Evolutionary conservation across 495 filamentous ascomycete species (phyloP), one percentile per base, ranked within the genome.

Genomic region (Tuber brumale): DNA sequence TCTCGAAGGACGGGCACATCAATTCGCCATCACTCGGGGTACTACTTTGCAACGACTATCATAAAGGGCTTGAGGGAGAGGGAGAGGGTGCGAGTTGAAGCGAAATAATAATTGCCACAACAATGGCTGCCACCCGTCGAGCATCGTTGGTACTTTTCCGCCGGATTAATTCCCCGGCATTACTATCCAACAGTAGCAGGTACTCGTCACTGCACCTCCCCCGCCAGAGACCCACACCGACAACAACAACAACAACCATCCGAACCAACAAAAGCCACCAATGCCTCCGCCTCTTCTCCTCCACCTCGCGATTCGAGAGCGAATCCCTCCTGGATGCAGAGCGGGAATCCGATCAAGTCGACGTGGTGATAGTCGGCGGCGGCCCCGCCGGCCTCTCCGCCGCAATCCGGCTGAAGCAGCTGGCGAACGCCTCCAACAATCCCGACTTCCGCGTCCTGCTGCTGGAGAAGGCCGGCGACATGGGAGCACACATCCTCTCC

Each of bases 351-450:
- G 95, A 98, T 80, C 85, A 97, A 83, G 95, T 98, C 35, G 95
- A 98, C 85, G 95, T 98, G 16, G 97, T 93, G 82, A 98, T 99
- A 84, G 89, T 99, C 51, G 95, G 95, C 81, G 95, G 95, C 81
- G 91, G 95, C 44, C 95, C 95, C 70, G 93, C 95, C 72, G 95
- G 95, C 76, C 89, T 99, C 76, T 90, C 92, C 74, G 94, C 95
- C 72, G 96, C 95, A 35, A 99, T 99, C 82, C 90, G 93, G 72
- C 84, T 99, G 71, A 98, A 98, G 85, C 96, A 99, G 85, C 88
- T 97, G 27, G 96, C 95, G 75, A 97, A 94, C 83, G 93, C 93
- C 82, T 92, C 92, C n/a, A 94, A 94, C 51, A 95, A 98, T 83
- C 94, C 98, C 71, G 95, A 96, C 51, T 97, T 98, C 83, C 89